phyloP scores from a whole-genome alignment of 208 protist species.

The Wallacemonas sp. region DNA sequence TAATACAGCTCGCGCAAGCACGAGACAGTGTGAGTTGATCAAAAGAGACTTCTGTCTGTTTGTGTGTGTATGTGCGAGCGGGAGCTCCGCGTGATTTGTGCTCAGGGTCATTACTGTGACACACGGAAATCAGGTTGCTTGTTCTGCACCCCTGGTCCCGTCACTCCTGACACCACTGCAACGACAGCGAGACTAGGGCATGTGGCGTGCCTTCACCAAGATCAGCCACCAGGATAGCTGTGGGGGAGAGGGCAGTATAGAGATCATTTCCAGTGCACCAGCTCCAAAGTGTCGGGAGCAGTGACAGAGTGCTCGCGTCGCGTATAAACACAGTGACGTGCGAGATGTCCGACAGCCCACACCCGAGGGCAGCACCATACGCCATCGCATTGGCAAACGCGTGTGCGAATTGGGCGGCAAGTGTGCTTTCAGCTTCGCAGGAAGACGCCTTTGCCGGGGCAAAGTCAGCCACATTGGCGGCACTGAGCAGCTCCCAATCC shows the following conservation, averaged over 20 bases:
- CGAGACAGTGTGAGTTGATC: too few relatives aligned
- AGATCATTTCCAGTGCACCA: conserved; percentile 24
- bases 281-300: conserved; percentile 42
- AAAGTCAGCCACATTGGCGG: not conserved
- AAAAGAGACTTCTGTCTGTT: too few relatives aligned
- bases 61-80: too few relatives aligned
- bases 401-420: conserved; percentile 59
- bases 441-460: not conserved
- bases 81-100: too few relatives aligned
- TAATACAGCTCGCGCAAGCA: too few relatives aligned
- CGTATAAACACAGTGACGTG: conserved; percentile 35
- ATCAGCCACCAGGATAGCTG: not conserved
- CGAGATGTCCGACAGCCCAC: conserved; percentile 12
- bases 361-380: conserved; percentile 36
- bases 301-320: conserved; percentile 19
- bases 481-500: not conserved
- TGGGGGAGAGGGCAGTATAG: not conserved
- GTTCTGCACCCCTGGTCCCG: not conserved
- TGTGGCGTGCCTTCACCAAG: not conserved
- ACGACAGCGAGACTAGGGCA: not conserved
- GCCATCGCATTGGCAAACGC: conserved; percentile 58
- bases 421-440: not conserved
- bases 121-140: too few relatives aligned
- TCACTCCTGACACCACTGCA: not conserved
- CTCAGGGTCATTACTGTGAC: too few relatives aligned